These are phyloP conservation scores for Musa balbisiana DNA, from an alignment of 202 grass and related monocot genomes.

Conservation along the genomic window DNA sequence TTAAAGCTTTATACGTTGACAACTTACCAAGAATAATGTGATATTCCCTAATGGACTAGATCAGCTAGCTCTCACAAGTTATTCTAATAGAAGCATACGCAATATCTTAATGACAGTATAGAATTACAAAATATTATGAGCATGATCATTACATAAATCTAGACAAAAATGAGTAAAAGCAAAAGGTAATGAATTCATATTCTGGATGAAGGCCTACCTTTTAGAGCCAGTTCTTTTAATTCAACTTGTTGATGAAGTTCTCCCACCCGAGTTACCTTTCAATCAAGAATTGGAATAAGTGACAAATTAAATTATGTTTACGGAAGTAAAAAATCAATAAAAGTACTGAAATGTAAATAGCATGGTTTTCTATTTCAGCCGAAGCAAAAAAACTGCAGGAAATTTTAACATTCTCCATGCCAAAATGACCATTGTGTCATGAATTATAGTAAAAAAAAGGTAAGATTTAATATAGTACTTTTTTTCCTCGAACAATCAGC, in stretches of 20 bases:
- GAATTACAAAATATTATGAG: neutral
- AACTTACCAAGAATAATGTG: neutral
- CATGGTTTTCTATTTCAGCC: neutral
- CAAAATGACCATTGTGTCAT: too few species aligned
- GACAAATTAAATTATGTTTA: neutral
- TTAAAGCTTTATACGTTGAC: neutral
- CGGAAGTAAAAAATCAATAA: neutral
- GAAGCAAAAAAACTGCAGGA: neutral
- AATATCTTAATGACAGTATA: neutral
- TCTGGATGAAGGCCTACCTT: constrained; percentile 3
- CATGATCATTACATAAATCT: neutral
- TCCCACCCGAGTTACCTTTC: constrained; percentile 9
- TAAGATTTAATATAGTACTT: neutral
- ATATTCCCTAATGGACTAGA: neutral
- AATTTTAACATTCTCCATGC: neutral
- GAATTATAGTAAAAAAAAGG: neutral
- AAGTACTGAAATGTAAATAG: neutral
- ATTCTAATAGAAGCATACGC: neutral
- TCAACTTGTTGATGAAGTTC: constrained; percentile 17
- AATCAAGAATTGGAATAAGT: neutral
- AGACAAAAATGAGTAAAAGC: neutral
- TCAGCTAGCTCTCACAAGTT: neutral
- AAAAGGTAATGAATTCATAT: neutral
- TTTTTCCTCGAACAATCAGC: neutral
- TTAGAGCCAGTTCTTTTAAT: constrained; percentile 16